These are phyloP conservation scores for Komagataella mondaviorum DNA, from an alignment of 805 yeast species.

Conservation along the genomic window DNA sequence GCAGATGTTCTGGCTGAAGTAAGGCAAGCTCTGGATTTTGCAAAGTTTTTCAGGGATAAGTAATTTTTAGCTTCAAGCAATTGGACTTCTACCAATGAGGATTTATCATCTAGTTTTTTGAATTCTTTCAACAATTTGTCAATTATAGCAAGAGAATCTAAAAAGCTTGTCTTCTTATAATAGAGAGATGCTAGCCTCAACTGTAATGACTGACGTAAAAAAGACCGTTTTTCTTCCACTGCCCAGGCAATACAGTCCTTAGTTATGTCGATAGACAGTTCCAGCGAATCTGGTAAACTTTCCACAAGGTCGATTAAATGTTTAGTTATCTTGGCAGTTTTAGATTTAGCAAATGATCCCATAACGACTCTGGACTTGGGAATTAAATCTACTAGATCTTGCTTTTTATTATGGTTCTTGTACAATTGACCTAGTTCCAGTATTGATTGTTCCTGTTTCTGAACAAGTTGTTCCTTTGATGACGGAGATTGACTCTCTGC, in stretches of 20 bases:
- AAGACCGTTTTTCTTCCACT: constrained; percentile 64
- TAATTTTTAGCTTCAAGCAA: constrained; percentile 80
- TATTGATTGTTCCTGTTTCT: constrained; percentile 56
- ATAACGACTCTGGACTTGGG: constrained; percentile 57
- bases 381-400: constrained; percentile 47
- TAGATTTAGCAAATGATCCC: constrained; percentile 73
- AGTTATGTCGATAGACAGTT: constrained; percentile 60
- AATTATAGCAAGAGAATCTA: constrained; percentile 61
- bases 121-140: constrained; percentile 67
- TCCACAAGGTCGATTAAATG: constrained; percentile 71
- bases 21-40: constrained; percentile 83
- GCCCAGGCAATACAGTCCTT: constrained; percentile 85
- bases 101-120: constrained; percentile 89
- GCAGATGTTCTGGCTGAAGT: constrained; percentile 96
- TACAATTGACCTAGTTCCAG: constrained; percentile 67
- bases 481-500: constrained; percentile 4
- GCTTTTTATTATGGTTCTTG: constrained; percentile 30
- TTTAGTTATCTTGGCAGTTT: constrained; percentile 84
- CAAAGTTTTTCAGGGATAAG: constrained; percentile 81
- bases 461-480: constrained; percentile 12
- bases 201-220: constrained; percentile 79
- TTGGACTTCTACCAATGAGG: constrained; percentile 91
- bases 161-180: constrained; percentile 48
- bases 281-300: constrained; percentile 41
- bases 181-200: constrained; percentile 69